Percentiles rank a stretch among this genome's conserved stretches.
These are phyloP conservation scores for Podaxis rugospora DNA, from an alignment of 768 basidiomycete species.

Conservation along the genomic window DNA sequence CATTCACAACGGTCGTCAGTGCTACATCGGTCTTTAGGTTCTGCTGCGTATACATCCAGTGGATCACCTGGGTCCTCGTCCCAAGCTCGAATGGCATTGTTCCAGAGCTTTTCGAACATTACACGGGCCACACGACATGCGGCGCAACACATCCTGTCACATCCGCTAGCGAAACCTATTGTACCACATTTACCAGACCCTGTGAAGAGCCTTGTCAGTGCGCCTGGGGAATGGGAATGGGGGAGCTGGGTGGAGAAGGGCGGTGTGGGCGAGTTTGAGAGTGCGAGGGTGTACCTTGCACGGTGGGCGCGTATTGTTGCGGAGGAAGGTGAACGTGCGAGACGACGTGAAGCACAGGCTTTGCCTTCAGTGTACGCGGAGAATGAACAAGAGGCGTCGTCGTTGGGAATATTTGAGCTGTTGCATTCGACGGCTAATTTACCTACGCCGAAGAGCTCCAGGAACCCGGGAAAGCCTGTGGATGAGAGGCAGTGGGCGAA, in stretches of 20 bases:
- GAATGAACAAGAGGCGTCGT: constrained; percentile 61
- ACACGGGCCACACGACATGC: constrained; percentile 91
- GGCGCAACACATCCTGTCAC: constrained; percentile 91
- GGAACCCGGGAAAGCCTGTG: constrained; percentile 76
- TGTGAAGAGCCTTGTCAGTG: constrained; percentile 84
- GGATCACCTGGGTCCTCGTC: constrained; percentile 43
- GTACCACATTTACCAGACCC: constrained; percentile 95
- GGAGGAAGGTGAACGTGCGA: constrained; percentile 92
- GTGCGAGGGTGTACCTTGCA: constrained; percentile 92
- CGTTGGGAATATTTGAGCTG: constrained; percentile 85
- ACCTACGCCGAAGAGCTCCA: constrained; percentile 77
- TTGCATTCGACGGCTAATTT: constrained; percentile 75
- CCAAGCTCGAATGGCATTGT: constrained; percentile 73
- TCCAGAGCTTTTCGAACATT: constrained; percentile 94
- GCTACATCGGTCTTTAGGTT: constrained; percentile 72
- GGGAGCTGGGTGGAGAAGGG: constrained; percentile 91
- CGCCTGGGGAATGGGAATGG: constrained; percentile 89
- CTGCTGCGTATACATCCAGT: constrained; percentile 34
- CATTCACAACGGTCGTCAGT: constrained; percentile 71
- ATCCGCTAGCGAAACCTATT: constrained; percentile 94
- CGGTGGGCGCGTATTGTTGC: constrained; percentile 97
- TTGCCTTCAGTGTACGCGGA: constrained; percentile 44
- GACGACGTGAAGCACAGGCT: constrained; percentile 73
- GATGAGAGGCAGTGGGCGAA: constrained; percentile 66
- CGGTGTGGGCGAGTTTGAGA: constrained; percentile 94